phyloP scores from a whole-genome alignment of 352 stramenopile species.

The Phytophthora litchii region DNA sequence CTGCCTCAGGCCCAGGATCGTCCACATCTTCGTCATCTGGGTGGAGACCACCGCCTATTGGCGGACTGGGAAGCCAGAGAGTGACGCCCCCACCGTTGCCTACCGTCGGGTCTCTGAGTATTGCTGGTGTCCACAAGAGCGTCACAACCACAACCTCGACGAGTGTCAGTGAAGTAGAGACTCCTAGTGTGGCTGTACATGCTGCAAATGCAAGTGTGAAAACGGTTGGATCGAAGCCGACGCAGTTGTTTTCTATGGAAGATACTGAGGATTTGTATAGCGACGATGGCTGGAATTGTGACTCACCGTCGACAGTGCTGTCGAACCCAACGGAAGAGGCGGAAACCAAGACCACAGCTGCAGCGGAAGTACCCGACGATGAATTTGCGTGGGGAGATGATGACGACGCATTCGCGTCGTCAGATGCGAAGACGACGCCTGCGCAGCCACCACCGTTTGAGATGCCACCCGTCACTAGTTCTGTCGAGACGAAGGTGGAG shows the following conservation, averaged over 20 bases:
- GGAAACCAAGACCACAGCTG: slow-evolving; percentile 14
- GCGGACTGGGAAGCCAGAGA: slow-evolving; percentile 26
- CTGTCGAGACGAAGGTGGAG: slow-evolving; percentile 14
- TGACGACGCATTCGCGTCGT: slow-evolving; percentile 35
- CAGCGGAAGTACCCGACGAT: slow-evolving; percentile 14
- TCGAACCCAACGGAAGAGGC: slow-evolving; percentile 43
- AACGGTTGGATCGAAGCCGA: slow-evolving; percentile 26
- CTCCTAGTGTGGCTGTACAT: neutral
- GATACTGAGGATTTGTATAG: slow-evolving; percentile 66
- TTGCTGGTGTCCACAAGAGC: slow-evolving; percentile 19
- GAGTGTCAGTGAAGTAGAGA: neutral
- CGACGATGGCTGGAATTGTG: slow-evolving; percentile 75
- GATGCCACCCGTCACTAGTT: slow-evolving; percentile 2
- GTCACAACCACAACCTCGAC: slow-evolving; percentile 10
- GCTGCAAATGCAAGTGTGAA: slow-evolving; percentile 1
- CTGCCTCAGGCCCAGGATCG: slow-evolving; percentile 14
- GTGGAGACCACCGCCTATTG: slow-evolving; percentile 33
- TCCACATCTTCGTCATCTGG: slow-evolving; percentile 21
- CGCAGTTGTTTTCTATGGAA: slow-evolving; percentile 80
- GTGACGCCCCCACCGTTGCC: slow-evolving; percentile 4
- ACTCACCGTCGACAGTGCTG: slow-evolving; percentile 75
- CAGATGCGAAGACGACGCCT: slow-evolving; percentile 13
- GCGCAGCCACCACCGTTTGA: slow-evolving; percentile 12
- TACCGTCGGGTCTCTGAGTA: slow-evolving; percentile 14
- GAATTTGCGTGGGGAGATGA: slow-evolving; percentile 62